Conservation (phyloP, 2,329 filamentous ascomycete species). For the Botrytis aclada region DNA sequence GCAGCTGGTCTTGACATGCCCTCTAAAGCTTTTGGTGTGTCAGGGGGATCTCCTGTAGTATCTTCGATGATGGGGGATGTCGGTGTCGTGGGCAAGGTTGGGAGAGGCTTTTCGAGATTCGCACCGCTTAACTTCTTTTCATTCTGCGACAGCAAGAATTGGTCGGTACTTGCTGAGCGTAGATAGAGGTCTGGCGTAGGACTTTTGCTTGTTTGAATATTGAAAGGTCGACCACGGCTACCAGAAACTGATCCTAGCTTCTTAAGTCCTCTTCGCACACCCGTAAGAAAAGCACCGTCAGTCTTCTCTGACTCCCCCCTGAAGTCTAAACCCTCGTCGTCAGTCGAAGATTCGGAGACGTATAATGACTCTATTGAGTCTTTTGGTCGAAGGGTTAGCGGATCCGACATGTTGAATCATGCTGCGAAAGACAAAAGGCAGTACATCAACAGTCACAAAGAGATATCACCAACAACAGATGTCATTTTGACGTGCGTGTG, state of each 20-base stretch:
- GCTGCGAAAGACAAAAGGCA: constrained; percentile 22
- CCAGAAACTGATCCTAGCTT: constrained; percentile 36
- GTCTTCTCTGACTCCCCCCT: constrained; percentile 18
- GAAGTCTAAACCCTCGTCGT: constrained; percentile 25
- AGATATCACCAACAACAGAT: constrained; percentile 21
- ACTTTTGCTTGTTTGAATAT: constrained; percentile 27
- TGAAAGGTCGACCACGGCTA: constrained; percentile 27
- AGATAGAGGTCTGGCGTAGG: constrained; percentile 21
- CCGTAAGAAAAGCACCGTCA: constrained; percentile 32
- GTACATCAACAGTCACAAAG: constrained; percentile 15
- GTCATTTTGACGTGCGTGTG: constrained; percentile 20
- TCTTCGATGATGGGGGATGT: constrained; percentile 23
- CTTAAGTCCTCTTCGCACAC: constrained; percentile 36
- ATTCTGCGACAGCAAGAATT: constrained; percentile 7
- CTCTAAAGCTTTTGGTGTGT: constrained; percentile 29
- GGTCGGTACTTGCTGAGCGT: constrained; percentile 23
- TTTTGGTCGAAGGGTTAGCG: constrained; percentile 35
- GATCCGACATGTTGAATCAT: constrained; percentile 37
- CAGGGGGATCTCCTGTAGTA: constrained; percentile 27
- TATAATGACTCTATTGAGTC: constrained; percentile 32
- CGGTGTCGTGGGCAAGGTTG: constrained; percentile 34
- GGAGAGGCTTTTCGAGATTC: constrained; percentile 37
- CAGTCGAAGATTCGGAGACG: constrained; percentile 29
- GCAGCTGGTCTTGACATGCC: constrained; percentile 31
- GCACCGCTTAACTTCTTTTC: constrained; percentile 31